phyloP scores from a whole-genome alignment of 2,329 filamentous ascomycete species.

The Aspergillus felis region DNA sequence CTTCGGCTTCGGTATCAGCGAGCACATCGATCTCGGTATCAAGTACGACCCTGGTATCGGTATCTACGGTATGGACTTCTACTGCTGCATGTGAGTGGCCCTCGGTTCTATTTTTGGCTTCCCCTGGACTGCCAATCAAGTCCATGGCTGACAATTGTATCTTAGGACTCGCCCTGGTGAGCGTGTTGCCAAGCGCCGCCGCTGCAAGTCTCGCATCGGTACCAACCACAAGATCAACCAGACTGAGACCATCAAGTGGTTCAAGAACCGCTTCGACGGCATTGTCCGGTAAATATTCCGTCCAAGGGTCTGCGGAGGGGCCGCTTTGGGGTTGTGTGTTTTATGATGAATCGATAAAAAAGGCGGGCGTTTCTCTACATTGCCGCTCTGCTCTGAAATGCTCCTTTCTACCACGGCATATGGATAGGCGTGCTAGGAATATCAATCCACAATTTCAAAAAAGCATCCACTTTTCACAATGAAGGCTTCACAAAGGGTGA shows the following conservation, averaged over 20 bases:
- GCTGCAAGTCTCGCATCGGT: conserved; percentile 82
- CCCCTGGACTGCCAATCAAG: conserved; percentile 25
- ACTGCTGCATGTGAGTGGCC: conserved; percentile 88
- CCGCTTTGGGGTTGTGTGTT: conserved; percentile 28
- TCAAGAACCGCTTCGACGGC: conserved; percentile 92
- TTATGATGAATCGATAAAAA: conserved; percentile 32
- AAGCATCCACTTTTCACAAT: conserved; percentile 50
- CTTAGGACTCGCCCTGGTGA: conserved; percentile 87
- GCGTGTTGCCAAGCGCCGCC: conserved; percentile 93
- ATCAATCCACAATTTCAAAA: conserved; percentile 29
- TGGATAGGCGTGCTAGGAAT: conserved; percentile 39
- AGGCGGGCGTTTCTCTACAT: conserved; percentile 18
- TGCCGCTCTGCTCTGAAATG: conserved; percentile 25
- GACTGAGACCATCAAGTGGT: conserved; percentile 97
- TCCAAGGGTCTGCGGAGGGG: conserved; percentile 19
- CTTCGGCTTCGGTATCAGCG: conserved; percentile 99
- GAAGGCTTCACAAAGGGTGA: conserved; percentile 57
- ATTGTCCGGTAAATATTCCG: conserved; percentile 82
- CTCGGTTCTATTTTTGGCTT: background rate
- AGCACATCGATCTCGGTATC: conserved; percentile 99
- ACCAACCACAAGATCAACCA: conserved; percentile 89
- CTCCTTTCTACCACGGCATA: conserved; percentile 34
- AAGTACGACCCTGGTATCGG: conserved; percentile 98
- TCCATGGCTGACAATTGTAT: background rate
- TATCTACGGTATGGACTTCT: conserved; percentile 99